A percentile compares a stretch with the other conserved stretches of the same genome.
phyloP scores from a whole-genome alignment of 2,329 filamentous ascomycete species.

The Berkeleyomyces rouxiae region DNA sequence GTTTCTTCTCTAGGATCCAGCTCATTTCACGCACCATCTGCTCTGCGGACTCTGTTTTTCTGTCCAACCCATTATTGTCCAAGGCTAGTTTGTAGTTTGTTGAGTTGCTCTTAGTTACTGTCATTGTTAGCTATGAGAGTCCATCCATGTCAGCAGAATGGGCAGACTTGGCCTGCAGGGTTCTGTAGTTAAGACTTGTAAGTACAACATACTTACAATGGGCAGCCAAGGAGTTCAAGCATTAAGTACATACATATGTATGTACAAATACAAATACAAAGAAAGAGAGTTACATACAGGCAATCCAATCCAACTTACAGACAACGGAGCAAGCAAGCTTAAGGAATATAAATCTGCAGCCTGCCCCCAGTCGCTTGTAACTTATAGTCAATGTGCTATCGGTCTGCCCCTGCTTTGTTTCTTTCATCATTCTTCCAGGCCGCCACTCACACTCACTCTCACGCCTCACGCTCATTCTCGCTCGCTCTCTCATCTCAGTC shows the following conservation, averaged over 20 bases:
- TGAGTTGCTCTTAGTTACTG: not conserved
- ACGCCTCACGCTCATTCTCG: not conserved
- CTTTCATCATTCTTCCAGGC: not conserved
- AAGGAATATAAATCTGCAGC: not conserved
- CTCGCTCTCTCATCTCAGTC: not conserved
- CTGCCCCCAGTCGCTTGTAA: not conserved
- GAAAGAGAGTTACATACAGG: not conserved
- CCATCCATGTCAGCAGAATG: too few relatives aligned
- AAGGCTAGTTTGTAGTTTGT: not conserved
- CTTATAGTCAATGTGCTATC: not conserved
- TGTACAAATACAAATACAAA: too few relatives aligned
- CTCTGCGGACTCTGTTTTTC: not conserved
- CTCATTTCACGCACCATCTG: not conserved
- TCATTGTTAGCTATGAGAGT: too few relatives aligned
- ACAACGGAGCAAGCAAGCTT: not conserved
- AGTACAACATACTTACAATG: too few relatives aligned
- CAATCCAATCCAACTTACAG: not conserved
- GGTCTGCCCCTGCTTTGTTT: not conserved
- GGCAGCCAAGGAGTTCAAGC: too few relatives aligned
- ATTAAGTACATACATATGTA: too few relatives aligned
- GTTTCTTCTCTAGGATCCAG: not conserved
- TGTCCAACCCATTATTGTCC: not conserved
- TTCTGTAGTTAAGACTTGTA: not conserved
- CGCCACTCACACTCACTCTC: not conserved
- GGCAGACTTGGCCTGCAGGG: not conserved